Evolutionary conservation across 2,329 filamentous ascomycete genomes (phyloP).

Genomic region (Arthrinium puccinioides): DNA sequence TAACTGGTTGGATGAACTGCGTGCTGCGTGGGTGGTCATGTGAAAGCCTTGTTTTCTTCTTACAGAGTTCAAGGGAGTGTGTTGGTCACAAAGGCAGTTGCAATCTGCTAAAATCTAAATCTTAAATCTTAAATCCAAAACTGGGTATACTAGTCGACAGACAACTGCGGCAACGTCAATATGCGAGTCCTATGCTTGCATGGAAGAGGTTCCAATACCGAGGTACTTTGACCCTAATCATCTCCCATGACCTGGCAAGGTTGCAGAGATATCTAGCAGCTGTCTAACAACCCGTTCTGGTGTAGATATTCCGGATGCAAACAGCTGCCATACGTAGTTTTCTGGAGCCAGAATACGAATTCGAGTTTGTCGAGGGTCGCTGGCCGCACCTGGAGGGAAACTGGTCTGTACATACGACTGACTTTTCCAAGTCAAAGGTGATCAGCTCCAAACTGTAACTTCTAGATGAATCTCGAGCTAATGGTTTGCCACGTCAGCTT

Average conservation of each 20-base stretch:
- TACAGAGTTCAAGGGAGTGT: no score
- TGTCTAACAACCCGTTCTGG: not conserved
- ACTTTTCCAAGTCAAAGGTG: conserved; percentile 3
- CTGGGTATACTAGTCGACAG: no score
- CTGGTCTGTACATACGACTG: conserved; percentile 2
- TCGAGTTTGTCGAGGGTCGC: conserved; percentile 3
- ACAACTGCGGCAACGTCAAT: no score
- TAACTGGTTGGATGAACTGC: no score
- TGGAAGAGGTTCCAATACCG: conserved; percentile 2
- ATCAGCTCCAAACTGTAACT: not conserved
- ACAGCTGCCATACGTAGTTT: conserved; percentile 3
- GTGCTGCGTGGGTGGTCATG: no score
- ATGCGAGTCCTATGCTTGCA: conserved; percentile 4
- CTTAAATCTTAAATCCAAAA: no score
- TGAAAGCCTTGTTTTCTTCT: no score
- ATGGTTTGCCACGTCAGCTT: not conserved
- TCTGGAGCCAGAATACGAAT: conserved; percentile 2
- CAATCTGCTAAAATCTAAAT: no score
- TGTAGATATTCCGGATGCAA: conserved; percentile 1
- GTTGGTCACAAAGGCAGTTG: no score
- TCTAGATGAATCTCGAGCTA: not conserved
- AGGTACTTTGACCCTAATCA: not conserved
- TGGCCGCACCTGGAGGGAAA: conserved; percentile 3
- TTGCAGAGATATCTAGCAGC: no score
- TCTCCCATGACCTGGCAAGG: no score